A percentile compares a stretch with the other conserved stretches of the same genome.
These are phyloP conservation scores for Amylocarpus encephaloides DNA, from an alignment of 2,329 filamentous ascomycete species.

Conservation along the genomic window DNA sequence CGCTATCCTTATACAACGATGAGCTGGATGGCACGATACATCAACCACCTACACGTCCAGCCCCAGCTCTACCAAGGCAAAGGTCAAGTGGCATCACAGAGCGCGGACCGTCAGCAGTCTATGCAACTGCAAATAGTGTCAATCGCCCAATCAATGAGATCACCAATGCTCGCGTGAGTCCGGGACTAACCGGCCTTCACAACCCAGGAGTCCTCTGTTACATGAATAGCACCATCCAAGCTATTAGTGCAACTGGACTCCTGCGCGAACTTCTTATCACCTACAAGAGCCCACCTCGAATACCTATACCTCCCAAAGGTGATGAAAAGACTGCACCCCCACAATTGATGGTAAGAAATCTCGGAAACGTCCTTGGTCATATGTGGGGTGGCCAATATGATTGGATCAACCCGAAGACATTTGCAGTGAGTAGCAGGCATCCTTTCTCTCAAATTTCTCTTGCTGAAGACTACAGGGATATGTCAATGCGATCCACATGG, in stretches of 20 bases:
- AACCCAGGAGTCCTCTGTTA: constrained; percentile 86
- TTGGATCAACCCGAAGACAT: constrained; percentile 45
- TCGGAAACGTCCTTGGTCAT: constrained; percentile 49
- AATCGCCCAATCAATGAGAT: constrained; percentile 19
- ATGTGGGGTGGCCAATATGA: constrained; percentile 30
- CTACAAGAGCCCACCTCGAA: constrained; percentile 50
- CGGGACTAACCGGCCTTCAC: constrained; percentile 65
- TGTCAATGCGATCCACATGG: constrained; percentile 18
- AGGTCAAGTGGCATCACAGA: constrained; percentile 80
- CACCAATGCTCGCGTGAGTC: constrained; percentile 38
- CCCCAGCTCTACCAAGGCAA: constrained; percentile 48
- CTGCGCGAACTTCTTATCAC: constrained; percentile 62
- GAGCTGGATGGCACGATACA: constrained; percentile 28
- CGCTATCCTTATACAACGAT: constrained; percentile 20
- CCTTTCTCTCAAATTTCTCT: constrained; percentile 4
- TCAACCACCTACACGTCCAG: constrained; percentile 36
- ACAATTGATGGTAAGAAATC: constrained; percentile 53
- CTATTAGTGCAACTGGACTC: constrained; percentile 65
- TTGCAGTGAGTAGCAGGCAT: constrained; percentile 43
- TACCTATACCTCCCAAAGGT: constrained; percentile 60
- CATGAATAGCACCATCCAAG: constrained; percentile 86
- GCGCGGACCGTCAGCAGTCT: constrained; percentile 31
- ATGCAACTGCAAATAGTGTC: constrained; percentile 36
- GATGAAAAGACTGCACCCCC: constrained; percentile 48
- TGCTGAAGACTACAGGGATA: constrained; percentile 19